Evolutionary conservation across 2,329 filamentous ascomycete genomes (phyloP).

Genomic region (Microcyclospora tardicrescens): DNA sequence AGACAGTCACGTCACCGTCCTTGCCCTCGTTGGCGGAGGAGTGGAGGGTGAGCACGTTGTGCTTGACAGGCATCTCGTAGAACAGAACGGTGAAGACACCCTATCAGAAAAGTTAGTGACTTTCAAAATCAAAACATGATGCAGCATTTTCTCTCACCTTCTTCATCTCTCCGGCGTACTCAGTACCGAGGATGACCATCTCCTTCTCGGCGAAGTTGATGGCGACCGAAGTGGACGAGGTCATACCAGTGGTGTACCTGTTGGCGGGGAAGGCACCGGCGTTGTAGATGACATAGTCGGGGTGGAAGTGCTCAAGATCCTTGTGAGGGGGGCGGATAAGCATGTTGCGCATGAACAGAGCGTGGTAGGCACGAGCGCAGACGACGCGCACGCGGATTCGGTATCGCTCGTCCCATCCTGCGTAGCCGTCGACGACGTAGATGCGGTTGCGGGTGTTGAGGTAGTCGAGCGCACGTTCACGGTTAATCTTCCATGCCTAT

Average conservation of each 20-base stretch:
- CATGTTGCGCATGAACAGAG: slow-evolving; percentile 99
- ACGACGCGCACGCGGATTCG: slow-evolving; percentile 94
- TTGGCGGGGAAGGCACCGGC: slow-evolving; percentile 97
- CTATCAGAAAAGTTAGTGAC: too few species aligned
- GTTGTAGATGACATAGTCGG: slow-evolving; percentile 99
- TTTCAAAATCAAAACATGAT: slow-evolving; percentile 1
- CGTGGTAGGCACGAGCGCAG: slow-evolving; percentile 97
- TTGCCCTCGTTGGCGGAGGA: slow-evolving; percentile 96
- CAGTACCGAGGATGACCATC: slow-evolving; percentile 98
- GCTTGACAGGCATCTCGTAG: slow-evolving; percentile 99
- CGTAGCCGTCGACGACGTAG: slow-evolving; percentile 95
- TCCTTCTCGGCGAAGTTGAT: slow-evolving; percentile 99
- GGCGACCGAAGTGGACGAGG: slow-evolving; percentile 89
- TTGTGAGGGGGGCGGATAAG: slow-evolving; percentile 84
- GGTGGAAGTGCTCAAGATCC: slow-evolving; percentile 94
- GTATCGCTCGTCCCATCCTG: slow-evolving; percentile 98
- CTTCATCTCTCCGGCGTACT: slow-evolving; percentile 63
- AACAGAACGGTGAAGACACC: slow-evolving; percentile 97
- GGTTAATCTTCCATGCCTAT: slow-evolving; percentile 98
- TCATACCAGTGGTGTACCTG: slow-evolving; percentile 96
- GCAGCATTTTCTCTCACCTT: slow-evolving; percentile 7
- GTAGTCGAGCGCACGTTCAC: slow-evolving; percentile 96
- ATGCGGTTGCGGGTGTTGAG: slow-evolving; percentile 97
- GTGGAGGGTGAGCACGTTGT: slow-evolving; percentile 96
- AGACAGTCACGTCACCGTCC: slow-evolving; percentile 90